Percentiles rank a stretch among this genome's conserved stretches.
Evolutionary conservation across 2,329 filamentous ascomycete genomes (phyloP).

Genomic region (Chrysosporium queenslandicum): DNA sequence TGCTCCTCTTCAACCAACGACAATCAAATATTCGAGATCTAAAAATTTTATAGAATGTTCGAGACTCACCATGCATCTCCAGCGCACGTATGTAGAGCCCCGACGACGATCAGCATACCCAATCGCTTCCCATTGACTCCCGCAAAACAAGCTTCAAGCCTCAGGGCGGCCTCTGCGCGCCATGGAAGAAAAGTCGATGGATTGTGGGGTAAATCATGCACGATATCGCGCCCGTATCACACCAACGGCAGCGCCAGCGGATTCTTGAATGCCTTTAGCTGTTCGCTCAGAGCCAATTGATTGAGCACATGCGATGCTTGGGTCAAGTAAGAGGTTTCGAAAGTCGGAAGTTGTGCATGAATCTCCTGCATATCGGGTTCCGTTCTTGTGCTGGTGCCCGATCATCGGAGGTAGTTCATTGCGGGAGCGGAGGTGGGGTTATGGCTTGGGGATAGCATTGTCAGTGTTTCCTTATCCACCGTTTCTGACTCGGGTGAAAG

Average conservation of each 20-base stretch:
- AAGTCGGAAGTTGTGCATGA: no score
- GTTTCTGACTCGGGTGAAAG: no score
- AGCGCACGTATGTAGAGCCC: not conserved
- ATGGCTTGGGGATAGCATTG: no score
- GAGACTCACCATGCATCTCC: not conserved
- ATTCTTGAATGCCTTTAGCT: not conserved
- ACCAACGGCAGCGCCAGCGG: not conserved
- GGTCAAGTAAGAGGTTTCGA: no score
- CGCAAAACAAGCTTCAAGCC: not conserved
- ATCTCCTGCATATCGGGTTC: no score
- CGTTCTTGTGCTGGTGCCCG: no score
- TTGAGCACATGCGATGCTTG: constrained; percentile 1
- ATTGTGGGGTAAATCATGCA: constrained; percentile 1
- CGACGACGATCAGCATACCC: not conserved
- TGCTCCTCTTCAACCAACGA: not conserved
- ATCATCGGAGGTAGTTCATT: no score
- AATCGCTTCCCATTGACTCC: not conserved
- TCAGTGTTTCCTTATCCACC: no score
- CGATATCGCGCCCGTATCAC: not conserved
- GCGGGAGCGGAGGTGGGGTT: no score
- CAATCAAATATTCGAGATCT: no score
- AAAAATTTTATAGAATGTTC: not conserved
- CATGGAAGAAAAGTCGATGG: not conserved
- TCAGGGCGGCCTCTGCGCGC: not conserved
- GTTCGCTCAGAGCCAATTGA: not conserved